Conservation (phyloP, 225 moss, liverwort and hornwort genomes). For the Bryum argenteum region DNA sequence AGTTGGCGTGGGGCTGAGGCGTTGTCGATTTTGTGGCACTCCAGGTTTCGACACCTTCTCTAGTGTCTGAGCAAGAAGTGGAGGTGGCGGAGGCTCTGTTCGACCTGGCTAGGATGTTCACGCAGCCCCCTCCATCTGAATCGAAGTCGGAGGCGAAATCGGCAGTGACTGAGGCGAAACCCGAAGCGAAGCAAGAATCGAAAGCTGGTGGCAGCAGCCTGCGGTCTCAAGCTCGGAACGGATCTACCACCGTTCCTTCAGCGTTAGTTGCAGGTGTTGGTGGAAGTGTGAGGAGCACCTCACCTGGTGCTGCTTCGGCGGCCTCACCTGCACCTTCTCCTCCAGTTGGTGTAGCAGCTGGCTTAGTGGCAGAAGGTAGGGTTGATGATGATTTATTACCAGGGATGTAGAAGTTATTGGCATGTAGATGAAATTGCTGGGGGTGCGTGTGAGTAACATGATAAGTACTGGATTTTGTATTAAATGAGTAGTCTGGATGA, state of each 20-base stretch:
- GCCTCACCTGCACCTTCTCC: slow-evolving; percentile 44
- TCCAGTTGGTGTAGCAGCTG: slow-evolving; percentile 31
- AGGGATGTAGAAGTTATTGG: not conserved
- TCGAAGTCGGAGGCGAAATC: slow-evolving; percentile 13
- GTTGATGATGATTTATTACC: not conserved
- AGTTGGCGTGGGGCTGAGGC: slow-evolving; percentile 1
- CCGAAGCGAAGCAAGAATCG: slow-evolving; percentile 35
- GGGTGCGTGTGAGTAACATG: not conserved
- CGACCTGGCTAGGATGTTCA: slow-evolving; percentile 71
- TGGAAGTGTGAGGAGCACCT: slow-evolving; percentile 17
- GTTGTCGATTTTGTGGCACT: slow-evolving; percentile 12
- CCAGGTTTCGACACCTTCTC: slow-evolving; percentile 51
- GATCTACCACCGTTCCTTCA: slow-evolving; percentile 16
- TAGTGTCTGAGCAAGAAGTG: slow-evolving; percentile 72
- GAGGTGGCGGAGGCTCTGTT: slow-evolving; percentile 86
- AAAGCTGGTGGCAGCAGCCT: slow-evolving; percentile 18
- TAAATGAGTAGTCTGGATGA: not conserved
- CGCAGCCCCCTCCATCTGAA: slow-evolving; percentile 40
- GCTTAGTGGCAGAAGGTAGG: slow-evolving; percentile 62
- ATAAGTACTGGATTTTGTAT: not conserved
- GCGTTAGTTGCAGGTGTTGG: slow-evolving; percentile 10
- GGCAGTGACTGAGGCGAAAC: slow-evolving; percentile 29
- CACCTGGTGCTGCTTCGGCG: slow-evolving; percentile 32
- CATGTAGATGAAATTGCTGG: not conserved
- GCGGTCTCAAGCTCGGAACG: slow-evolving; percentile 27